Conservation (phyloP, 2,329 filamentous ascomycete genomes). For the Diaporthe nobilis region DNA sequence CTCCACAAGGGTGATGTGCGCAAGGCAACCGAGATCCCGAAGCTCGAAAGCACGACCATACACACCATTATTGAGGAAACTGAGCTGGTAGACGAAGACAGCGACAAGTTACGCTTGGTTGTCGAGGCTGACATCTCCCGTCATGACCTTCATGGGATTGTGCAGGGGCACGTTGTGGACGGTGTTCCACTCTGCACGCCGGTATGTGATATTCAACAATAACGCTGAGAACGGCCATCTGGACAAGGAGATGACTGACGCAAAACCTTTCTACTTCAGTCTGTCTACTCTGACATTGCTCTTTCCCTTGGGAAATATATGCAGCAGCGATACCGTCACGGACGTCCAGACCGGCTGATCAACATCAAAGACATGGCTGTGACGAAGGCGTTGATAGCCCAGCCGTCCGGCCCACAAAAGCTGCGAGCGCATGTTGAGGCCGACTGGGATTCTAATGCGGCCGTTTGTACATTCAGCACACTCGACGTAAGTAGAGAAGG, state of each 20-base stretch:
- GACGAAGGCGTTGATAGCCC: constrained; percentile 58
- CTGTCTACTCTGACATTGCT: constrained; percentile 63
- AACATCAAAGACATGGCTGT: constrained; percentile 80
- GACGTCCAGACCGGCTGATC: constrained; percentile 74
- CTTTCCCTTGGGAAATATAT: constrained; percentile 73
- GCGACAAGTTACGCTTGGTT: constrained; percentile 56
- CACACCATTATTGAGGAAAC: constrained; percentile 16
- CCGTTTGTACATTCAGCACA: constrained; percentile 71
- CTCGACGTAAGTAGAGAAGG: constrained; percentile 56
- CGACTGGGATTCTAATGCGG: constrained; percentile 71
- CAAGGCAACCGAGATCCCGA: background rate
- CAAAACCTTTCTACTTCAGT: constrained; percentile 30
- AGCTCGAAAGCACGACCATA: constrained; percentile 19
- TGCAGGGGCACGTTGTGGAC: constrained; percentile 77
- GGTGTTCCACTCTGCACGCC: constrained; percentile 76
- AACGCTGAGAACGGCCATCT: accelerated
- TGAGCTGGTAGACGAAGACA: background rate
- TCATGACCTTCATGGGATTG: constrained; percentile 70
- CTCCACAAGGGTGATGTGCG: background rate
- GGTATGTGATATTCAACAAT: background rate
- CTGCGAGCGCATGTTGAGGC: constrained; percentile 72
- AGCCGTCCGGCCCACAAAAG: constrained; percentile 72
- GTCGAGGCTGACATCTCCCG: constrained; percentile 77
- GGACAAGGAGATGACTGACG: background rate
- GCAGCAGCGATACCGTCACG: constrained; percentile 72